A percentile compares a stretch with the other conserved stretches of the same genome.
Evolutionary conservation across 805 yeast genomes (phyloP).

Genomic region (Scheffersomyces lignosus): DNA sequence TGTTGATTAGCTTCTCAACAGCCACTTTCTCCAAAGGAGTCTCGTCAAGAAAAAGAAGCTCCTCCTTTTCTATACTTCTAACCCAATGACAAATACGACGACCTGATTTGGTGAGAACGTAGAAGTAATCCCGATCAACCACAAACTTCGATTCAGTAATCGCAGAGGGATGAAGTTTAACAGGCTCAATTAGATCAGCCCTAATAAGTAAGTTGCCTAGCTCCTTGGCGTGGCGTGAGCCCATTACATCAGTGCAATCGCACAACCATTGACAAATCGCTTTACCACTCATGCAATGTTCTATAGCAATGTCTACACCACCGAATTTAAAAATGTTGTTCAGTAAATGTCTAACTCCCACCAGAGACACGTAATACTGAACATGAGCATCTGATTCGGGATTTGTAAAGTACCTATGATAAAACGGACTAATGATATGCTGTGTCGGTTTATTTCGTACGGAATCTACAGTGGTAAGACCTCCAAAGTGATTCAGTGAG

Average conservation of each 20-base stretch:
- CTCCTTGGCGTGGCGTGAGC: conserved; percentile 50
- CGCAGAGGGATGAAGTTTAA: conserved; percentile 35
- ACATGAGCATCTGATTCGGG: conserved; percentile 83
- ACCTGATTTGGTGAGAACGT: conserved; percentile 45
- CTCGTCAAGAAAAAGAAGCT: no score
- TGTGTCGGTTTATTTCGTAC: background rate
- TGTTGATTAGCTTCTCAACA: background rate
- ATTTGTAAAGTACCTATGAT: conserved; percentile 77
- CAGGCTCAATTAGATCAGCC: conserved; percentile 47
- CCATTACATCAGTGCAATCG: conserved; percentile 80
- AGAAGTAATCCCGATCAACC: conserved; percentile 40
- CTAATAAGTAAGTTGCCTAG: conserved; percentile 52
- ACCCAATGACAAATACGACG: conserved; percentile 38
- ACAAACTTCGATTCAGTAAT: conserved; percentile 24
- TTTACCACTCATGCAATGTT: conserved; percentile 68
- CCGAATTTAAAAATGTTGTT: conserved; percentile 33
- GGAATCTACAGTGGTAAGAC: background rate
- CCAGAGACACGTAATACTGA: conserved; percentile 71
- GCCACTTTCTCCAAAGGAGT: background rate
- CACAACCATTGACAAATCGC: conserved; percentile 83
- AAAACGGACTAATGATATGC: conserved; percentile 54
- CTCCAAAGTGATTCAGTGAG: background rate
- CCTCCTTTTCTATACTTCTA: background rate
- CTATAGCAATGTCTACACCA: conserved; percentile 20
- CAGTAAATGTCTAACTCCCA: conserved; percentile 63